phyloP scores from a whole-genome alignment of 148 eudicot genomes.

The Amaranthus cruentus region DNA sequence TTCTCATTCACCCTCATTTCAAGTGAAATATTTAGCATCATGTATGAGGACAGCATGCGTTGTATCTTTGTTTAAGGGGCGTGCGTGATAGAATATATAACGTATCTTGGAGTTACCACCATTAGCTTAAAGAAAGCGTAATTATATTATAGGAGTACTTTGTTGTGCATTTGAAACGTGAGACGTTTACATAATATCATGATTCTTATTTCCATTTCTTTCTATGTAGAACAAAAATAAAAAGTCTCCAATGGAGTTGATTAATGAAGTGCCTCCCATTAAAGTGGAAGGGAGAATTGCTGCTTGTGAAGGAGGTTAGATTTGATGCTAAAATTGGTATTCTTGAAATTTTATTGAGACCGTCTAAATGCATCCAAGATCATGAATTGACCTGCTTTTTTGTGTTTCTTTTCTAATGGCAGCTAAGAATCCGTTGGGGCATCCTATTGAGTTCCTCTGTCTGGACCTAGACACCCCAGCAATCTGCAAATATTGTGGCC shows the following conservation, averaged over 20 bases:
- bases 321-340: neutral
- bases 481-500: slow-evolving; percentile 94
- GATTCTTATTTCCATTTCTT: neutral
- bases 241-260: slow-evolving; percentile 97
- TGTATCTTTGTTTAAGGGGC: too few species aligned
- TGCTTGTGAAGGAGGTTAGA: slow-evolving; percentile 91
- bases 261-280: slow-evolving; percentile 91
- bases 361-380: neutral
- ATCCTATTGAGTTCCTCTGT: slow-evolving; percentile 93
- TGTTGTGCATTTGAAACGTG: neutral
- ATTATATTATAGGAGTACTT: neutral
- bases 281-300: slow-evolving; percentile 87
- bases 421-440: slow-evolving; percentile 85
- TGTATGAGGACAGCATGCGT: neutral
- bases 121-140: too few species aligned
- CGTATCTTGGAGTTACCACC: too few species aligned
- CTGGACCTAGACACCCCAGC: slow-evolving; percentile 80
- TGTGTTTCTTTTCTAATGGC: slow-evolving; percentile 23
- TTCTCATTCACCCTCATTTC: too few species aligned
- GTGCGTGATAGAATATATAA: too few species aligned
- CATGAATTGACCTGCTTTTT: neutral
- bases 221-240: slow-evolving; percentile 62
- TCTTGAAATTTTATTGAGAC: neutral
- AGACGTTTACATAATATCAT: neutral
- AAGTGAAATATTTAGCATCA: neutral